A percentile compares a stretch with the other conserved stretches of the same genome.
Evolutionary conservation across 2,329 filamentous ascomycete species (phyloP).

Genomic region (Arthrinium phaeospermum): DNA sequence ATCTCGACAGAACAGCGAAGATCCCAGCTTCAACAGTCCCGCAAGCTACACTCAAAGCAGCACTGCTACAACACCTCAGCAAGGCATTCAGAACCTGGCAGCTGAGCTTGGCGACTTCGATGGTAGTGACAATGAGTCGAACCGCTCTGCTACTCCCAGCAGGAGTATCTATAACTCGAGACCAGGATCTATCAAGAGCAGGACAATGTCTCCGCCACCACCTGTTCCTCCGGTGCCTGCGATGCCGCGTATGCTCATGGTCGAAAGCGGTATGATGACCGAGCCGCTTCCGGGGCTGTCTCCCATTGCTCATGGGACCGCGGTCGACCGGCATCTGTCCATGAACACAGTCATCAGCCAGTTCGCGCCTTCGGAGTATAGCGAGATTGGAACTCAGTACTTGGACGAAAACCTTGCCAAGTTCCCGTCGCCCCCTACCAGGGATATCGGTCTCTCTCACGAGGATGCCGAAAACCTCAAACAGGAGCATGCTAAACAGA

Average conservation of each 20-base stretch:
- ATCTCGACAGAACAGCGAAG: conserved; percentile 66
- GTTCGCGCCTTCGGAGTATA: conserved; percentile 56
- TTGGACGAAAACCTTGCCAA: conserved; percentile 58
- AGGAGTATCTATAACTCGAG: conserved; percentile 54
- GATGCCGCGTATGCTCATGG: conserved; percentile 59
- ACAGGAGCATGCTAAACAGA: conserved; percentile 28
- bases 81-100: conserved; percentile 78
- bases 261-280: conserved; percentile 66
- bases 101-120: conserved; percentile 86
- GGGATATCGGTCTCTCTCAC: conserved; percentile 39
- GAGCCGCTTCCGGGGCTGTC: conserved; percentile 51
- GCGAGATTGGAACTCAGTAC: conserved; percentile 59
- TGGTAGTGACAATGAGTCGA: conserved; percentile 75
- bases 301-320: conserved; percentile 33
- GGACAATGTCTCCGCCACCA: conserved; percentile 43
- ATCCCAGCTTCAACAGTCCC: conserved; percentile 60
- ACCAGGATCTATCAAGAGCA: conserved; percentile 52
- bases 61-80: conserved; percentile 54
- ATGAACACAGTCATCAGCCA: conserved; percentile 52
- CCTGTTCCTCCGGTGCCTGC: conserved; percentile 53
- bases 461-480: conserved; percentile 30
- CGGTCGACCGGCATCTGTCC: conserved; percentile 46
- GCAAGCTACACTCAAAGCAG: conserved; percentile 60
- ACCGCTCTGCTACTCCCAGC: conserved; percentile 59
- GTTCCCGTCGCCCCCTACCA: conserved; percentile 59